Conservation (phyloP, 352 stramenopile genomes). For the Pythium pyrilobum region DNA sequence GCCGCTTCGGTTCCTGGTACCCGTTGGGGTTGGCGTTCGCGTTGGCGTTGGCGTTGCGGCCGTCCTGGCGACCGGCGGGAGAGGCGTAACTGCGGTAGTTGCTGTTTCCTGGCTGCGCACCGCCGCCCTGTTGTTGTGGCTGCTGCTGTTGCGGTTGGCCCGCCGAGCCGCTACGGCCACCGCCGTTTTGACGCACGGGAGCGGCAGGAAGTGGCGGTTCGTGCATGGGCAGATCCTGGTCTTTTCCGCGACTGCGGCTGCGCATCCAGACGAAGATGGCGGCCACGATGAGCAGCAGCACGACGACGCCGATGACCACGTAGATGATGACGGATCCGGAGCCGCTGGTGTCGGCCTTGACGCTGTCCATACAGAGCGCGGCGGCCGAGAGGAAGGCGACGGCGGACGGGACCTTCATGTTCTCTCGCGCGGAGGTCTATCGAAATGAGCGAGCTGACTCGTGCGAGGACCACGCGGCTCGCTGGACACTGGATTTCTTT, state of each 20-base stretch:
- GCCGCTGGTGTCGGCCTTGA: slow-evolving; percentile 9
- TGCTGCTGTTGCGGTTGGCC: not conserved
- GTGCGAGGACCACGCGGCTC: no score
- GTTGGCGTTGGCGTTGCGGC: not conserved
- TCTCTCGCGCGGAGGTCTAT: not conserved
- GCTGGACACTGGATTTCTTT: slow-evolving; percentile 5
- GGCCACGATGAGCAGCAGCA: slow-evolving; percentile 43
- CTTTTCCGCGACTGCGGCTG: slow-evolving; percentile 8
- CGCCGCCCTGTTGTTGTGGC: not conserved
- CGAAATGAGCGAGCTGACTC: not conserved
- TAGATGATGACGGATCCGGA: slow-evolving; percentile 43
- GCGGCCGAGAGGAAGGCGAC: slow-evolving; percentile 9
- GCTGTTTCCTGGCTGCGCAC: not conserved
- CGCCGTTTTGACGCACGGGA: not conserved
- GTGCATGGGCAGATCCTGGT: slow-evolving; percentile 1
- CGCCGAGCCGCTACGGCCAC: not conserved
- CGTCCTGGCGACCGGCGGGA: slow-evolving; percentile 1
- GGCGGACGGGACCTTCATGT: slow-evolving; percentile 2
- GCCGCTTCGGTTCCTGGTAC: slow-evolving; percentile 8
- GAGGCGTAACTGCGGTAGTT: slow-evolving; percentile 8
- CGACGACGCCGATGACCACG: slow-evolving; percentile 50
- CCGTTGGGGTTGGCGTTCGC: not conserved
- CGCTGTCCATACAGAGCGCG: slow-evolving; percentile 5
- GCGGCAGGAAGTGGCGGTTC: not conserved
- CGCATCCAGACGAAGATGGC: slow-evolving; percentile 55